Evolutionary conservation across 2,329 filamentous ascomycete species (phyloP), one percentile per base, ranked within the genome.

Genomic region (Myriangium duriaei): DNA sequence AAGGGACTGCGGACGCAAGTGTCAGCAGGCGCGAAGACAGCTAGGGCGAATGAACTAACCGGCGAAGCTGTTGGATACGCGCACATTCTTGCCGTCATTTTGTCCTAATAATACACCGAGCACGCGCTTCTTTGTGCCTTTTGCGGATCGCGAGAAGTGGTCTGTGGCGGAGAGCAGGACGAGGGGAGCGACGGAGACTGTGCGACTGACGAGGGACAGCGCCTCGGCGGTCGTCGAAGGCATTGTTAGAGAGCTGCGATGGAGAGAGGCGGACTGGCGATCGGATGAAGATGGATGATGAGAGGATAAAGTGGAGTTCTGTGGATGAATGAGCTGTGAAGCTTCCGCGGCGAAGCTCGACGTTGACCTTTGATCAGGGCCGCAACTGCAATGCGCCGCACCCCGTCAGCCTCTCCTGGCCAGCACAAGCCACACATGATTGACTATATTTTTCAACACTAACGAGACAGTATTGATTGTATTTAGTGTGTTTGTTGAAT

Each of bases 51-150:
- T n/a, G 21, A 7, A n/a, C 21, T 26, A 60, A 95, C 88, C 87
- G 56, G 91, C 91, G 63, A 96, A 98, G 66, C 91, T 94, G 76
- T 98, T 98, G 48, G 91, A 96, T 53, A 96, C 91, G 49, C 91
- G 78, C 58, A 95, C 91, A 55, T 85, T 87, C 65, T 88, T 88
- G 54, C 91, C 87, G 63, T 94, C 84, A 52, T 96, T 96, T 65
- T 95, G 86, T 32, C 91, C 91, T 44, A 98, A 69, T 41, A 98
- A 68, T 34, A 96, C 91, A 55, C 91, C 91, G 24, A 98, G 88
- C 26, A 96, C 91, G 56, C 91, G 76, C 68, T 76, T 77, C 59
- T 81, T 79, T 51, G 83, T 85, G 57, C 84, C 87, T 63, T 91
- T 94, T 52, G 81, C 82, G 49, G 84, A 83, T 48, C 91, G 82